Conservation (phyloP, 164 flowering plant genomes). For the Dillenia suffruticosa region DNA sequence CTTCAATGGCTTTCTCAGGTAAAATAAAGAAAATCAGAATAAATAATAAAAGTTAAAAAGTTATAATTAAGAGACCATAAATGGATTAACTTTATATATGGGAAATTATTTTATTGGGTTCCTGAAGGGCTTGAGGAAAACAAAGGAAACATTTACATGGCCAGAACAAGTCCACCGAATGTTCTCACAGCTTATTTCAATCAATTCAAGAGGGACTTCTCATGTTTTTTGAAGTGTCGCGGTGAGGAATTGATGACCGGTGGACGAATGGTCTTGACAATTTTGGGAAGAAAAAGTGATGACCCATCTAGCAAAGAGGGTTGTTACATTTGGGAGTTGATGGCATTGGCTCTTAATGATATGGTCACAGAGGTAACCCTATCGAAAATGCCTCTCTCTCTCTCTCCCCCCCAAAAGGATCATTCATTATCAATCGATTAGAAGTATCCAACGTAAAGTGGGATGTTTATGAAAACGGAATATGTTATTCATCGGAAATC, state of each 20-base stretch:
- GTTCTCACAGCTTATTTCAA: conserved; percentile 25
- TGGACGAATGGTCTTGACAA: conserved; percentile 36
- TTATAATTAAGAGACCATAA: no score
- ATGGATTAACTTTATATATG: no score
- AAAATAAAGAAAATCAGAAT: no score
- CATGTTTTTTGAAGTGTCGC: conserved; percentile 25
- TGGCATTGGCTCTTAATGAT: conserved; percentile 24
- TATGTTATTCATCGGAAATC: neutral
- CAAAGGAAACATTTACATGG: conserved; percentile 31
- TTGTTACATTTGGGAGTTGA: conserved; percentile 29
- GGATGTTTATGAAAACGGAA: neutral
- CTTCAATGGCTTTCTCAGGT: conserved; percentile 44
- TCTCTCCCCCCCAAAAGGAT: neutral
- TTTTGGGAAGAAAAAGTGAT: conserved; percentile 23
- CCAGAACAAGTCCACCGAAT: conserved; percentile 21
- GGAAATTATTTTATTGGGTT: conserved; percentile 15
- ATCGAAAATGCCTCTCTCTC: no score
- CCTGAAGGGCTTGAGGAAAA: conserved; percentile 29
- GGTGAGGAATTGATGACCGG: conserved; percentile 29
- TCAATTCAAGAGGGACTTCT: conserved; percentile 33
- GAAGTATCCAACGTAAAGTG: conserved; percentile 5
- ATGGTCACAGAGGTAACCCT: conserved; percentile 29
- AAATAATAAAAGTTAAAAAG: no score
- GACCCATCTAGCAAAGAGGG: conserved; percentile 24
- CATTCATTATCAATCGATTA: conserved; percentile 10